A percentile compares a stretch with the other conserved stretches of the same genome.
Conservation (phyloP, 495 filamentous ascomycete genomes). For the Pyrenopolyporus hunteri region DNA sequence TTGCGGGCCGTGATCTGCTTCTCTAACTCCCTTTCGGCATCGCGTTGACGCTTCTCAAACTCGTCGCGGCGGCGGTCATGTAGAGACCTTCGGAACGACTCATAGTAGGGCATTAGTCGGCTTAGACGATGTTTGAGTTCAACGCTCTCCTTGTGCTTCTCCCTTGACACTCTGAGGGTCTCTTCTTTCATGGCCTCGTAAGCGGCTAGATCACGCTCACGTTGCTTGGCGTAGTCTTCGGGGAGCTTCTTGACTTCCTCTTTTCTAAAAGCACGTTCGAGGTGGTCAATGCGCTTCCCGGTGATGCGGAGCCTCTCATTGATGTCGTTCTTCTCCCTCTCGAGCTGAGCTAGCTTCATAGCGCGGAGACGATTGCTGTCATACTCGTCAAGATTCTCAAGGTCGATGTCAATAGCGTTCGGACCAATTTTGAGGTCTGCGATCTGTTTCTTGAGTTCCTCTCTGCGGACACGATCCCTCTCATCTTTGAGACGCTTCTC, state of each 20-base stretch:
- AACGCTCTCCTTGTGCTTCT: conserved; percentile 86
- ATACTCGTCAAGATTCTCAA: conserved; percentile 75
- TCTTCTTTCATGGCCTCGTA: conserved; percentile 80
- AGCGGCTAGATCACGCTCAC: conserved; percentile 75
- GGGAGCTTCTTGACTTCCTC: conserved; percentile 92
- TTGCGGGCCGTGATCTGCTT: conserved; percentile 83
- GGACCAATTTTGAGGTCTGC: conserved; percentile 84
- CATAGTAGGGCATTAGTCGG: conserved; percentile 80
- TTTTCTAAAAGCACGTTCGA: conserved; percentile 94
- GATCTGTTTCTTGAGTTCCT: conserved; percentile 94
- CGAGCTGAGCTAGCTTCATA: conserved; percentile 92
- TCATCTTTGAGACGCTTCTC: conserved; percentile 86
- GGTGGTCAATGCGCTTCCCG: conserved; percentile 94
- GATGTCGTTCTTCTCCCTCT: conserved; percentile 96
- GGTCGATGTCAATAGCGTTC: conserved; percentile 83
- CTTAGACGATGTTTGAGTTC: conserved; percentile 89
- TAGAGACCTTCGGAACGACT: conserved; percentile 77
- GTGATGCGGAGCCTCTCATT: conserved; percentile 88
- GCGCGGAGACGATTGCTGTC: conserved; percentile 88
- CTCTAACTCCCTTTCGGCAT: conserved; percentile 88
- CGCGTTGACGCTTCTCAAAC: conserved; percentile 89
- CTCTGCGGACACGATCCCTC: conserved; percentile 86
- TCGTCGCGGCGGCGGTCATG: conserved; percentile 88
- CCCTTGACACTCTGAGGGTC: conserved; percentile 77
- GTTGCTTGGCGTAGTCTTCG: conserved; percentile 85